Base-by-base conservation (phyloP, 306 rosid species). In the Casuarina equisetifolia region DNA sequence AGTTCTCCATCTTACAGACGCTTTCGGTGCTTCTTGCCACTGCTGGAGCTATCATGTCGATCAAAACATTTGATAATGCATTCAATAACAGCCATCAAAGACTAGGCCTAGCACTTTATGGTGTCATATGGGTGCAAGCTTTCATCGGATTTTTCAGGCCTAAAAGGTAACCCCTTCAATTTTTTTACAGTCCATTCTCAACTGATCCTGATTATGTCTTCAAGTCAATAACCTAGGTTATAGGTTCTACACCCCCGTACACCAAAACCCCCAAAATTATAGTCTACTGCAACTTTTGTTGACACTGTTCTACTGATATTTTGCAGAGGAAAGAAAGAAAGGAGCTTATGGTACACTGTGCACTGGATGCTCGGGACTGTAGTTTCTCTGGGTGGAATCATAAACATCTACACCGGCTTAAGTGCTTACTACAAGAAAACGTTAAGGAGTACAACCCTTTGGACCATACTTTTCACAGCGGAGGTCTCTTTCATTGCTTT, bases 291-390 rank as follows among this genome's bases (percentile, higher is more conserved):
- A 39, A 25, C 32, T 44, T 44, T 67, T 67, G 2, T 19, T 5
- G 25, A 20, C 3, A 38, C 20, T 5, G 40, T 9, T 16, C 43
- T 16, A 68, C 1, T 58, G 40, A 35, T 43, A 55, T 20, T 49
- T 54, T 88, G 50, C 83, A 94, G 98, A 86, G 97, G 89, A 59
- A 92, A 87, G 86, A 91, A 87, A 69, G 89, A 90, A 73, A 87
- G 99, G 75, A 91, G 84, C 51, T 68, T 80, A 44, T 95, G 99
- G 99, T 95, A 88, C 87, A 32, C 91, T 9, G 43, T 84, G 44
- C 99, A 95, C 77, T 95, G 99, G 97, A 88, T 91, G 51, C 85
- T 95, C 49, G 99, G 99, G 46, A 95, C 90, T 51, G 35, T 84
- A 74, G 79, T 88, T 77, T 92, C 97, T 4, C 50, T 92, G 38